Evolutionary conservation across 2,329 filamentous ascomycete genomes (phyloP), one percentile per base, ranked within the genome.

Genomic region (Huntiella omanensis): DNA sequence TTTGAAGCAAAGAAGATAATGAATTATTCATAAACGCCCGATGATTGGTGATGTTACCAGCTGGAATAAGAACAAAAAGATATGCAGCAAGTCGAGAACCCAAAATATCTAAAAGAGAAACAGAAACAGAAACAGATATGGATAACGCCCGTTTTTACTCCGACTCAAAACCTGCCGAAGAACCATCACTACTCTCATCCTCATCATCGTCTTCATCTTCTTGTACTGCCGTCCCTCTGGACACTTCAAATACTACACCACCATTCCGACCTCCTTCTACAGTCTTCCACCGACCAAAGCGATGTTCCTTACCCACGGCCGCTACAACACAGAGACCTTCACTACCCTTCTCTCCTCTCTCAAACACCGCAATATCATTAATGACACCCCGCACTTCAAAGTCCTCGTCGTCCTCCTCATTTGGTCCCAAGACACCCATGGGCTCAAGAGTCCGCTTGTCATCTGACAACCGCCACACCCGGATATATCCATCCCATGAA

Each of bases 401-500:
- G 4, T 53, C 28, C 19, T 48, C 41, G 15, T 40, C 52, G 36
- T 58, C 58, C 33, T 59, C 56, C 13, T 59, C 58, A 7, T 55
- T 51, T 10, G 52, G 54, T 13, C 56, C 60, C 28, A 91, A 65
- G 1, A 75, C 68, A 1, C 85, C 86, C 5, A 85, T 62, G 0
- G 74, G 64, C 55, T 91, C 78, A 39, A 98, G 72, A 52, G 70
- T 77, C 59, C 75, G 75, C 64, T 87, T 91, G 59, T 95, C 88
- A 37, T 83, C 75, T 45, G 77, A 81, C 15, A 98, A 69, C 50
- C 72, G 77, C 91, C 91, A 98, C 4, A 80, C 80, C 43, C 88
- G 71, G 49, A 98, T 70, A 60, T 75, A 77, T 2, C 91, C 91
- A 58, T 93, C 91, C 87, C 88, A 98, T 61, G 85, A 94, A 32